These are phyloP conservation scores for Pythium sukuiense DNA, from an alignment of 352 stramenopile genomes.

Conservation along the genomic window DNA sequence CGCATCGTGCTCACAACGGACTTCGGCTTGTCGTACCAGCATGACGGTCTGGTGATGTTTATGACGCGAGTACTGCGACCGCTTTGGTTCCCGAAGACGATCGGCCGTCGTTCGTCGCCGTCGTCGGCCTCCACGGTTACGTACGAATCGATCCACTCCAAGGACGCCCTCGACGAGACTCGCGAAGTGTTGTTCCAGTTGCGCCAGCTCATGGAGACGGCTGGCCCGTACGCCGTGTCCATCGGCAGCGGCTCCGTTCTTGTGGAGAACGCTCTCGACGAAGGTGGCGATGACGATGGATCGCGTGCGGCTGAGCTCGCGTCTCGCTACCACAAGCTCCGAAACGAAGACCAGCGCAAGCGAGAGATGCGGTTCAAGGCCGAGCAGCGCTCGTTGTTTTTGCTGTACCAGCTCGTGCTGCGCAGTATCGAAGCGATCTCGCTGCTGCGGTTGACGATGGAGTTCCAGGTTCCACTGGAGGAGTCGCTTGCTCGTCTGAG, in stretches of 20 bases:
- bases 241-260: slow-evolving; percentile 63
- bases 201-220: slow-evolving; percentile 78
- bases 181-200: slow-evolving; percentile 84
- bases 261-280: slow-evolving; percentile 59
- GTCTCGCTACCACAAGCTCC: slow-evolving; percentile 67
- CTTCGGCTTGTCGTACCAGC: slow-evolving; percentile 86
- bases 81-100: slow-evolving; percentile 64
- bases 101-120: slow-evolving; percentile 47
- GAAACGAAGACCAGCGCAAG: slow-evolving; percentile 71
- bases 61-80: slow-evolving; percentile 77
- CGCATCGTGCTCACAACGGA: slow-evolving; percentile 85
- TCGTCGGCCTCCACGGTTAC: slow-evolving; percentile 33
- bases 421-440: slow-evolving; percentile 82
- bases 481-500: slow-evolving; percentile 61
- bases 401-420: slow-evolving; percentile 74
- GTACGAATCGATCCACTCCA: slow-evolving; percentile 46
- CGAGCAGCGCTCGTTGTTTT: slow-evolving; percentile 81
- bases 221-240: slow-evolving; percentile 71
- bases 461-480: slow-evolving; percentile 71
- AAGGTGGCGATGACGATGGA: slow-evolving; percentile 36
- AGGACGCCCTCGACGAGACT: slow-evolving; percentile 65
- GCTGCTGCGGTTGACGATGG: slow-evolving; percentile 56
- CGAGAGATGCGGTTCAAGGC: slow-evolving; percentile 77
- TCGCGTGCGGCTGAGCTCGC: slow-evolving; percentile 68
- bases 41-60: slow-evolving; percentile 83